phyloP scores from a whole-genome alignment of 1,284 basidiomycete genomes.

The Somion occarium region DNA sequence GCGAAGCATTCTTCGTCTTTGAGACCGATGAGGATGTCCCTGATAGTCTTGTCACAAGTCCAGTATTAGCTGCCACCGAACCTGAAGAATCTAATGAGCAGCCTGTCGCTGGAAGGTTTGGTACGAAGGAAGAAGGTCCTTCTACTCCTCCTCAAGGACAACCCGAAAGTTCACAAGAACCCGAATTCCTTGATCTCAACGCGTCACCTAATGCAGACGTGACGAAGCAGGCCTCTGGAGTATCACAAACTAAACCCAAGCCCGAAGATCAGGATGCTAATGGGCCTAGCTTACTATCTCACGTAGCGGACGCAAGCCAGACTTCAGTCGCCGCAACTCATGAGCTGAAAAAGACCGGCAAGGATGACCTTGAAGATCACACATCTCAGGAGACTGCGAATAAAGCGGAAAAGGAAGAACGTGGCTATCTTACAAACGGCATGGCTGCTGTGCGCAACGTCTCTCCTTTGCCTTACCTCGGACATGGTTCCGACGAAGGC shows the following conservation, averaged over 20 bases:
- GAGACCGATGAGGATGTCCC: constrained; percentile 96
- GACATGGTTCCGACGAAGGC: constrained; percentile 27
- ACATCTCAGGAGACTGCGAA: constrained; percentile 20
- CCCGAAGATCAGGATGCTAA: constrained; percentile 1
- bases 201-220: constrained; percentile 26
- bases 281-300: constrained; percentile 16
- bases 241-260: neutral
- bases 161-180: constrained; percentile 37
- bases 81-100: constrained; percentile 32
- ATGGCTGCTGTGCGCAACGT: constrained; percentile 21
- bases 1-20: constrained; percentile 98
- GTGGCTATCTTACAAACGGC: constrained; percentile 20
- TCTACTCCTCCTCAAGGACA: constrained; percentile 14
- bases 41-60: constrained; percentile 90
- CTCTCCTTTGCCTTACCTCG: constrained; percentile 4
- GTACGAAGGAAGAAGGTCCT: constrained; percentile 32
- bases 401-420: constrained; percentile 19
- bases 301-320: constrained; percentile 27
- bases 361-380: constrained; percentile 25
- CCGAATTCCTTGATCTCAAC: constrained; percentile 64
- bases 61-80: constrained; percentile 68
- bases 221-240: neutral
- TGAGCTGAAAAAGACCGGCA: constrained; percentile 25
- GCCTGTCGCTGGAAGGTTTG: constrained; percentile 35
- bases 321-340: constrained; percentile 25